Base-by-base conservation (phyloP, 352 stramenopile genomes). In the Paralagenidium karlingii region DNA sequence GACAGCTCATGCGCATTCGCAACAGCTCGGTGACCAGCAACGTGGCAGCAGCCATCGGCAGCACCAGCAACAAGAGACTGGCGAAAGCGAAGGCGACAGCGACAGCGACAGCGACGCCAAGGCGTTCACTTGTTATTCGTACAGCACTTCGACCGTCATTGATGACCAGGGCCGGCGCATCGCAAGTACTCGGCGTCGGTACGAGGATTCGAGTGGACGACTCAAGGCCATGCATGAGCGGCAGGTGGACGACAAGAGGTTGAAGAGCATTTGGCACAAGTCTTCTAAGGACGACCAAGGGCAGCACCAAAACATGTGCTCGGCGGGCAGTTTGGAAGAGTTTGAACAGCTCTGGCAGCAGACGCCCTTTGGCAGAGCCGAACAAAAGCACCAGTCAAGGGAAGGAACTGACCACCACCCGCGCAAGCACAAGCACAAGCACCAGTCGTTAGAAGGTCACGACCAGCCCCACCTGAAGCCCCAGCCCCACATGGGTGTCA, bases 161-260 rank as follows among this genome's bases (percentile, higher is more conserved):
- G 74, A 84, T 37, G 59, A 80, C 15, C 49, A 55, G 7, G 75
- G 75, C 7, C 58, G 65, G n/a, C 52, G 51, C 18, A 45, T 86
- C n/a, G 55, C 60, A 40, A 87, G 69, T 44, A 67, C 56, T 8
- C 75, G 75, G 33, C 71, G 71, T 18, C 71, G 71, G 33, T 89
- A 89, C 37, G 69, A 89, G 32, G 75, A 89, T 44, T 83, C 76
- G 24, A 68, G 57, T 9, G 76, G 71, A 0, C 57, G 63, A 4
- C 38, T 89, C 22, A 89, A 86, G 49, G 76, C 71, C 2, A 47
- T 55, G 6, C 76, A 86, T 31, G 67, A 86, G 38, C 76, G 76
- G 10, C 48, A 71, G 33, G 64, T 89, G 16, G 60, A 69, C 30
- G 71, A 49, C 10, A 84, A 79, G 46, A 79, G 71, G 22, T 16